phyloP scores from a whole-genome alignment of 176 grass and related monocot genomes.

The Hsuehochloa calcarea region DNA sequence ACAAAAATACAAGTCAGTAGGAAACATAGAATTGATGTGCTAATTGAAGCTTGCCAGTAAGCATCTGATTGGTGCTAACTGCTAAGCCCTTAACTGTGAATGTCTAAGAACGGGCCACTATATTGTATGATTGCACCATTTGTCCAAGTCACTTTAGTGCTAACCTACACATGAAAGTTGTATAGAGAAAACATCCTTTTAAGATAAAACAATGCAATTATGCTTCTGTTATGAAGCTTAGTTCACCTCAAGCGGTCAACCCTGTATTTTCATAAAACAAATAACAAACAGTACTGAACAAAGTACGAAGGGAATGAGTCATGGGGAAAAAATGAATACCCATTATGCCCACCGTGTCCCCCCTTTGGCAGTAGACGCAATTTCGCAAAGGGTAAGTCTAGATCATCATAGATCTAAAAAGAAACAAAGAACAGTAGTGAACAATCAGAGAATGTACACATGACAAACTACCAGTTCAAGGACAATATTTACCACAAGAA shows the following conservation, averaged over 20 bases:
- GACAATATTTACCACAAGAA: constrained; percentile 67
- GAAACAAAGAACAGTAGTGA: constrained; percentile 14
- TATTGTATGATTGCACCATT: not conserved
- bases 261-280: not conserved
- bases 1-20: not conserved
- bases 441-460: not conserved
- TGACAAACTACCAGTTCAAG: not conserved
- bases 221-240: too few relatives aligned
- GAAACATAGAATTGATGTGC: not conserved
- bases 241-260: not conserved
- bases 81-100: not conserved
- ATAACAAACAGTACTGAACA: not conserved
- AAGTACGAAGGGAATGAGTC: not conserved
- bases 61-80: not conserved
- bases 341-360: constrained; percentile 94
- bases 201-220: not conserved
- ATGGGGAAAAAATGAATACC: constrained; percentile 47
- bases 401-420: constrained; percentile 49
- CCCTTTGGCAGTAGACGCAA: constrained; percentile 89
- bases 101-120: not conserved
- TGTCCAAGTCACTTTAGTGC: not conserved
- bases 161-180: not conserved
- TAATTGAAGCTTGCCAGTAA: not conserved
- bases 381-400: constrained; percentile 88
- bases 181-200: not conserved